Percentiles rank a stretch among this genome's conserved stretches.
These are phyloP conservation scores for Gyrodon lividus DNA, from an alignment of 768 basidiomycete genomes.

Conservation along the genomic window DNA sequence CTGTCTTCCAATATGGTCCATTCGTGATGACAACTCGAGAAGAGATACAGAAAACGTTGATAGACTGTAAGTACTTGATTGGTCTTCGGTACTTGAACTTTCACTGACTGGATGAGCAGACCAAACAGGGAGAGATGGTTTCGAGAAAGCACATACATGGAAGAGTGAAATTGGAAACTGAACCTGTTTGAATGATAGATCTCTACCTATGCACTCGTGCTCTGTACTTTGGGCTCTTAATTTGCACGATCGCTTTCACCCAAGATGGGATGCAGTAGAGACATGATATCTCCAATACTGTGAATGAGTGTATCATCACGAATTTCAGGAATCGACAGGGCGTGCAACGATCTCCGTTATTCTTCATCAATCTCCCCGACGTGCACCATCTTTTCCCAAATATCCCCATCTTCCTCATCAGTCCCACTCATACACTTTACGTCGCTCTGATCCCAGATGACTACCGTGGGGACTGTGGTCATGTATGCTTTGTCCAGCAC, in stretches of 20 bases:
- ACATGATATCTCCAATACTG: no score
- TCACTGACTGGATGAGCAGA: slow-evolving; percentile 41
- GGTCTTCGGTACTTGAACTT: not conserved
- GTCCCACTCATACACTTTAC: slow-evolving; percentile 12
- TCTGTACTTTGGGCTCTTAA: no score
- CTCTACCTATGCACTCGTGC: no score
- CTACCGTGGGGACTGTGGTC: slow-evolving; percentile 58
- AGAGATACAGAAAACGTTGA: slow-evolving; percentile 79
- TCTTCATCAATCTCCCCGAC: slow-evolving; percentile 41
- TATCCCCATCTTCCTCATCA: slow-evolving; percentile 50
- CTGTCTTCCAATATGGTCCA: slow-evolving; percentile 83
- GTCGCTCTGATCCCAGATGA: slow-evolving; percentile 58
- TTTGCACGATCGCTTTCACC: no score
- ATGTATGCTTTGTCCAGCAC: slow-evolving; percentile 64
- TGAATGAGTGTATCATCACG: no score
- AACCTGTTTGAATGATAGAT: not conserved
- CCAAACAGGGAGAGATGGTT: slow-evolving; percentile 77
- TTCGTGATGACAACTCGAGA: slow-evolving; percentile 82
- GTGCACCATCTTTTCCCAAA: slow-evolving; percentile 69
- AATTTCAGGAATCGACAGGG: no score
- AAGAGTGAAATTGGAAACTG: slow-evolving; percentile 69
- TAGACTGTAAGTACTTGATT: slow-evolving; percentile 61
- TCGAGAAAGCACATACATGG: slow-evolving; percentile 89
- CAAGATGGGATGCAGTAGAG: no score
- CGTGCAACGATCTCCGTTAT: no score